These are phyloP conservation scores for Diophrys appendiculata DNA, from an alignment of 73 alveolate species.

Conservation along the genomic window DNA sequence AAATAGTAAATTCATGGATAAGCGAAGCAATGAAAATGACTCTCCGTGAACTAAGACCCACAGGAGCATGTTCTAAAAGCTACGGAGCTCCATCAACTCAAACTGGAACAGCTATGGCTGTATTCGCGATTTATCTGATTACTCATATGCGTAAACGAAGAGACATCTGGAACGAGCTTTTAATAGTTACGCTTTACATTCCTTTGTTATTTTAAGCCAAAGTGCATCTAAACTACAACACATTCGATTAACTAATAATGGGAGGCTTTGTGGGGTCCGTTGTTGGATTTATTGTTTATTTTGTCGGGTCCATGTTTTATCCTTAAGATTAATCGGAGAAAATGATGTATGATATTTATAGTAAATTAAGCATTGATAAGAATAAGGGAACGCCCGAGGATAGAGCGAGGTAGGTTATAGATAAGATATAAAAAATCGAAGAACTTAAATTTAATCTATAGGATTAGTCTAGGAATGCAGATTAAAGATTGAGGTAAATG, in stretches of 20 bases:
- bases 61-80: background rate
- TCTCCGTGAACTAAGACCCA: background rate
- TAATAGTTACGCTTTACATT: background rate
- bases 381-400: background rate
- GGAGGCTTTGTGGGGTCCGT: background rate
- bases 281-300: background rate
- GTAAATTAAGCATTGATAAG: constrained; percentile 1
- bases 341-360: too few species aligned
- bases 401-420: background rate
- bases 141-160: background rate
- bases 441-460: background rate
- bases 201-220: background rate
- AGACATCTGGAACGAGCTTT: background rate
- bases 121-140: background rate
- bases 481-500: background rate
- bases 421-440: background rate
- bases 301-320: too few species aligned
- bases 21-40: background rate
- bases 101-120: background rate
- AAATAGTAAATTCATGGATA: background rate
- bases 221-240: background rate
- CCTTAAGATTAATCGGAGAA: too few species aligned
- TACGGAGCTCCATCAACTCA: background rate
- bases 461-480: background rate
- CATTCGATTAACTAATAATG: background rate